Percentiles rank a stretch among this genome's conserved stretches.
These are phyloP conservation scores for Aspergillus cavernicola DNA, from an alignment of 495 filamentous ascomycete genomes.

Conservation along the genomic window DNA sequence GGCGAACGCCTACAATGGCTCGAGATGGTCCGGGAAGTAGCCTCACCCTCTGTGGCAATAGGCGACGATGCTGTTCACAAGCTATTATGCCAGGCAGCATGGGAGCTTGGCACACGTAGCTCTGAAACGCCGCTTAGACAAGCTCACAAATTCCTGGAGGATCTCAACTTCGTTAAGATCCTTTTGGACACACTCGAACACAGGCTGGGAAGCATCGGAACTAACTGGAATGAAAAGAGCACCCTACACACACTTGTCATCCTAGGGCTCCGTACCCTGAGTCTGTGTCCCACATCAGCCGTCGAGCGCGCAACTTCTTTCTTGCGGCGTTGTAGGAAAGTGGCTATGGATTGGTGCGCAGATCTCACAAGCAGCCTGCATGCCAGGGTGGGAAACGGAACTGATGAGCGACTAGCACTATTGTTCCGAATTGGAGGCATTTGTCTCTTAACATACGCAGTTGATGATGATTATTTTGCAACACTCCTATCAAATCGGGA, in stretches of 20 bases:
- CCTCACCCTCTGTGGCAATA: slow-evolving; percentile 39
- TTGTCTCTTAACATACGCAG: slow-evolving; percentile 33
- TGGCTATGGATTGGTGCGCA: slow-evolving; percentile 12
- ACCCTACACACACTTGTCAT: slow-evolving; percentile 35
- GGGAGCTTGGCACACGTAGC: slow-evolving; percentile 36
- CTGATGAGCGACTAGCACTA: slow-evolving; percentile 22
- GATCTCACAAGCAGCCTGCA: not conserved
- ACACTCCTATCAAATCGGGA: slow-evolving; percentile 17
- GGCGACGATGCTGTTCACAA: slow-evolving; percentile 34
- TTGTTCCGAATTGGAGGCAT: slow-evolving; percentile 22
- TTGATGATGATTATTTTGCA: slow-evolving; percentile 24
- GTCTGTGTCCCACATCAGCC: slow-evolving; percentile 22
- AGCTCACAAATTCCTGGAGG: slow-evolving; percentile 20
- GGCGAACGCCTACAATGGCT: slow-evolving; percentile 48
- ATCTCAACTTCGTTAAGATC: slow-evolving; percentile 11
- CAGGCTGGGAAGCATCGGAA: slow-evolving; percentile 27
- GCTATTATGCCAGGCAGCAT: slow-evolving; percentile 43
- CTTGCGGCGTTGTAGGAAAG: slow-evolving; percentile 10
- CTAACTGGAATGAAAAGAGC: slow-evolving; percentile 43
- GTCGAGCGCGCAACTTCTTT: slow-evolving; percentile 7
- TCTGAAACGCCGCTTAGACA: slow-evolving; percentile 9
- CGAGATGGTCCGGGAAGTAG: slow-evolving; percentile 33
- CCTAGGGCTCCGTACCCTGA: slow-evolving; percentile 34
- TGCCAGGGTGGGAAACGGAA: not conserved
- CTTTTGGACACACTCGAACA: slow-evolving; percentile 22